Conservation (phyloP, 208 protist species). For the Trypanosoma scelopori region DNA sequence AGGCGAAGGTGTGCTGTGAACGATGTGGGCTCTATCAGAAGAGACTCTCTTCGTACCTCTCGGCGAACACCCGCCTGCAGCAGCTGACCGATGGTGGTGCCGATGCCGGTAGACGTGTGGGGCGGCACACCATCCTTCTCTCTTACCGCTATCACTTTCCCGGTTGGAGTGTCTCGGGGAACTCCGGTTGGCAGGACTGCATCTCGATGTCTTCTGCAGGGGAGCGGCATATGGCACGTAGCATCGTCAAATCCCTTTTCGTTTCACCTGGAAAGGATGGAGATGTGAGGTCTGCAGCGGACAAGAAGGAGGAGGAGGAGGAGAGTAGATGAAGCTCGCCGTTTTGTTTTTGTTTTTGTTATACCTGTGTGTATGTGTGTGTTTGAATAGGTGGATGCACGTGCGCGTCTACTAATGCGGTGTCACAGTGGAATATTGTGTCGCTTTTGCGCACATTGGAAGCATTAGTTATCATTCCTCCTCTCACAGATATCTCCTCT, state of each 20-base stretch:
- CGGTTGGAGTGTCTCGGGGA: background rate
- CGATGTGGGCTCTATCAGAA: conserved; percentile 5
- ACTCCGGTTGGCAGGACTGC: conserved; percentile 16
- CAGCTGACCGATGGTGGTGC: background rate
- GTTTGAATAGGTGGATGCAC: no score
- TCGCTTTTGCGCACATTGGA: no score
- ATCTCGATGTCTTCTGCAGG: background rate
- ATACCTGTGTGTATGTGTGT: no score
- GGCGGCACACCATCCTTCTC: conserved; percentile 8
- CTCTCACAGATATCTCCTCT: no score
- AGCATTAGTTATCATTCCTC: no score
- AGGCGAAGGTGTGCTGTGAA: conserved; percentile 3
- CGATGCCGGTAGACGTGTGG: background rate
- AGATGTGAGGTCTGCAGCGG: background rate
- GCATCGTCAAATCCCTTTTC: conserved; percentile 9
- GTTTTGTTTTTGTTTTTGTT: no score
- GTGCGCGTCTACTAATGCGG: no score
- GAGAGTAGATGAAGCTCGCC: conserved; percentile 9
- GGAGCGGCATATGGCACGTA: background rate
- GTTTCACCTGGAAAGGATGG: background rate
- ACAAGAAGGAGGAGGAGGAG: conserved; percentile 4
- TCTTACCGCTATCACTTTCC: conserved; percentile 19
- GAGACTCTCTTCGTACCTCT: background rate
- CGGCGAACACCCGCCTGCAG: conserved; percentile 12
- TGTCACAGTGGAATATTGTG: no score